Base-by-base conservation (phyloP, 805 yeast species). In the Isabelozyma heimii region DNA sequence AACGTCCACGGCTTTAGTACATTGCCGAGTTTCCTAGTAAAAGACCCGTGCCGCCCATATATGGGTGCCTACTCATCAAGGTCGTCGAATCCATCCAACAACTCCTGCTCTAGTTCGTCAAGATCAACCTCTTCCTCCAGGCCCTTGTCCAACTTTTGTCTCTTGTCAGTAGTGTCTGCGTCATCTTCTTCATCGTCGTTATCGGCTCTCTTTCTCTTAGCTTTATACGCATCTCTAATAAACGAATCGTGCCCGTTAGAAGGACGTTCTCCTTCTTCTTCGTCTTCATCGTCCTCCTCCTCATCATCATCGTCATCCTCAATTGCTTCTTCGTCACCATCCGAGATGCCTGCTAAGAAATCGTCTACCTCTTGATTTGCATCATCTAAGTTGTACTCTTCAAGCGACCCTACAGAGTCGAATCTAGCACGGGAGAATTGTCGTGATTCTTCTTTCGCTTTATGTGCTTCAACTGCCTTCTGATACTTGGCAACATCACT, bases 51-150 rank as follows among this genome's bases (percentile, higher is more conserved):
- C 24, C 15, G 16, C 28, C 14, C 24, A 20, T 20, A 20, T 20
- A 20, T 4, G 35, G 41, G 27, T 24, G 45, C 51, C 24, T 53
- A 53, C 40, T 70, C 74, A 42, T 72, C 77, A 44, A 79, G 67
- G 27, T 76, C 79, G 47, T 80, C 83, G 54, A 82, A 65, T 33
- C 83, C 82, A 56, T 56, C 84, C 69, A 78, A 62, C 42, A 79
- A 62, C 54, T 77, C 81, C 51, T 73, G 70, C 53, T 79, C 83
- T 35, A 77, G 72, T 43, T 76, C 81, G 45, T 77, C 80, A 44
- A 73, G 65, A 27, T 72, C 75, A 5, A 48, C 58, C 1, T 52
- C 55, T 5, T 54, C 53, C 28, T 44, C 52, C 12, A 44, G 45
- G 12, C 51, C 24, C 41, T 40, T 17, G 40, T 44, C 42, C 28